These are phyloP conservation scores for Colletotrichum sp. DNA, from an alignment of 2,329 filamentous ascomycete genomes.

Conservation along the genomic window DNA sequence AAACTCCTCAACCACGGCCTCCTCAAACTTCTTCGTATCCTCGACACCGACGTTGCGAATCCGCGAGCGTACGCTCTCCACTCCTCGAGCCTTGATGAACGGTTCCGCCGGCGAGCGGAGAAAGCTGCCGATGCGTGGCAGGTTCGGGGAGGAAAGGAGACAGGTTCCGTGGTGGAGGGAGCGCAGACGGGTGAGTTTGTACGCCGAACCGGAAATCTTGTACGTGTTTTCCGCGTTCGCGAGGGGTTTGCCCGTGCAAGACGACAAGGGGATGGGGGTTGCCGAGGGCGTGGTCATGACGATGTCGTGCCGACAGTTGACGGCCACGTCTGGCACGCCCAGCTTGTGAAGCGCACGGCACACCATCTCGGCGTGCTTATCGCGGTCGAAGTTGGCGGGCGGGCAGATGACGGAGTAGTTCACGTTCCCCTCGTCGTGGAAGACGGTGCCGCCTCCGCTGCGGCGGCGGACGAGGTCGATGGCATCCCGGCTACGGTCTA, in stretches of 20 bases:
- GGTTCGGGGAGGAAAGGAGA: conserved; percentile 77
- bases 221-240: conserved; percentile 43
- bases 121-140: conserved; percentile 71
- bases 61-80: conserved; percentile 87
- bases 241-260: neutral
- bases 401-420: conserved; percentile 95
- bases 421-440: conserved; percentile 90
- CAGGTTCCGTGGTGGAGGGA: conserved; percentile 95
- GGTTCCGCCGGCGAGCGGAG: conserved; percentile 79
- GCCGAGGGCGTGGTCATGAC: conserved; percentile 63
- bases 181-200: conserved; percentile 83
- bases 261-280: neutral
- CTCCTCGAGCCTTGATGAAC: conserved; percentile 81
- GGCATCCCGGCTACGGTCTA: conserved; percentile 21
- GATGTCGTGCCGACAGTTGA: conserved; percentile 94
- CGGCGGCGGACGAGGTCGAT: conserved; percentile 76
- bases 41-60: conserved; percentile 77
- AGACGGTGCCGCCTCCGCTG: conserved; percentile 90
- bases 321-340: conserved; percentile 65
- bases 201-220: conserved; percentile 94
- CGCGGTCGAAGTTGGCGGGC: conserved; percentile 75
- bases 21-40: conserved; percentile 45
- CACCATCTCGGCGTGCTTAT: conserved; percentile 92
- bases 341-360: conserved; percentile 76
- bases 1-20: conserved; percentile 71